A percentile compares a stretch with the other conserved stretches of the same genome.
phyloP scores from a whole-genome alignment of 768 basidiomycete genomes.

The Coprinopsis cinerea region DNA sequence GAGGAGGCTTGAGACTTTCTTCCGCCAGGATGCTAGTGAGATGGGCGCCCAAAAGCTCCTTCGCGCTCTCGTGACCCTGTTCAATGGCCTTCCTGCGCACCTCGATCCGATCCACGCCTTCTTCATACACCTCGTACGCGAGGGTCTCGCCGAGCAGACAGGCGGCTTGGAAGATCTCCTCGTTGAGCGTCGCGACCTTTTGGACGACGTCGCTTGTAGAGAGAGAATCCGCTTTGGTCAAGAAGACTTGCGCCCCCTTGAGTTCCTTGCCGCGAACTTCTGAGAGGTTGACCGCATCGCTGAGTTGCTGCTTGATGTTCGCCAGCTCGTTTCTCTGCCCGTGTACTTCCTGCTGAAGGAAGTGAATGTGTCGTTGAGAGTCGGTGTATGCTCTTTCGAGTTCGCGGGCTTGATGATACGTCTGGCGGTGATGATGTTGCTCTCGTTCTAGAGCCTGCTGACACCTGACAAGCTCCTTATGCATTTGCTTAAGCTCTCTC shows the following conservation, averaged over 20 bases:
- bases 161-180: conserved; percentile 42
- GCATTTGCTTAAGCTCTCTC: not conserved
- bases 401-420: not conserved
- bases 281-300: conserved; percentile 22
- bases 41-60: conserved; percentile 16
- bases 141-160: conserved; percentile 40
- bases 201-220: conserved; percentile 40
- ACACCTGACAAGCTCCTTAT: not conserved
- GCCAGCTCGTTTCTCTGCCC: conserved; percentile 5
- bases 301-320: conserved; percentile 10
- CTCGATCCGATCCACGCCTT: conserved; percentile 1
- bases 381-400: not conserved
- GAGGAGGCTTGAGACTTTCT: not conserved
- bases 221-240: conserved; percentile 34
- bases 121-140: conserved; percentile 15
- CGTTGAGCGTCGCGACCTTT: conserved; percentile 38
- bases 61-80: conserved; percentile 17
- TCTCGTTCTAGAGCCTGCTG: not conserved
- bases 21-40: conserved; percentile 5
- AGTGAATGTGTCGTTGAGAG: conserved; percentile 8
- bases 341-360: conserved; percentile 12
- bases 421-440: not conserved
- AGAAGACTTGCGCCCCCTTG: conserved; percentile 39
- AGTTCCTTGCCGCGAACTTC: conserved; percentile 39
- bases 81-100: not conserved